A percentile compares a stretch with the other conserved stretches of the same genome.
Conservation (phyloP, 768 basidiomycete species). For the Rhodotorula diobovata region DNA sequence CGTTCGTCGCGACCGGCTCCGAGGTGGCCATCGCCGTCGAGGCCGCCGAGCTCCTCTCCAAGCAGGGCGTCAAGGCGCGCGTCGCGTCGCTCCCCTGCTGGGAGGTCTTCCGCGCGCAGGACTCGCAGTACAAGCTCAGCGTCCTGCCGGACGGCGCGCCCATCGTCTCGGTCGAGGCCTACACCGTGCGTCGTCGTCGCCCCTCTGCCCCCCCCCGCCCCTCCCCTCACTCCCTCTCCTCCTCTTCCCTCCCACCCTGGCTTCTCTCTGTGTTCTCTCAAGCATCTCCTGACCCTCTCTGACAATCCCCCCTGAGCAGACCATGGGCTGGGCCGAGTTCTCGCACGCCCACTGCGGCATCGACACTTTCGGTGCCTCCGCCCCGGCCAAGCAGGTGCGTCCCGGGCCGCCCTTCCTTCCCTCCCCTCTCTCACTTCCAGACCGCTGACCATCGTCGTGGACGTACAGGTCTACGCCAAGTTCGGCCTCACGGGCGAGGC, state of each 20-base stretch:
- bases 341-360: constrained; percentile 66
- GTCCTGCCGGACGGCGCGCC: constrained; percentile 86
- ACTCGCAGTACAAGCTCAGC: constrained; percentile 69
- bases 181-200: constrained; percentile 53
- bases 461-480: constrained; percentile 45
- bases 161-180: constrained; percentile 81
- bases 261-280: not conserved
- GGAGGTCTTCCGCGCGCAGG: constrained; percentile 76
- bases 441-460: not conserved
- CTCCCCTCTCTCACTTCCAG: constrained; percentile 44
- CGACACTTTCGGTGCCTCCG: constrained; percentile 57
- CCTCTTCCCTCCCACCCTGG: not conserved
- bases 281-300: constrained; percentile 17
- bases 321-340: constrained; percentile 82
- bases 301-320: constrained; percentile 43
- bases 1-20: constrained; percentile 81
- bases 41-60: constrained; percentile 72
- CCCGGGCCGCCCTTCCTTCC: constrained; percentile 54
- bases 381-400: not conserved
- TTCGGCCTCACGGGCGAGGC: constrained; percentile 77
- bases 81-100: constrained; percentile 86
- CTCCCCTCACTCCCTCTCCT: not conserved
- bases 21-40: constrained; percentile 85
- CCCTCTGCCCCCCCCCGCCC: too few relatives aligned
- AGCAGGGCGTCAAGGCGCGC: constrained; percentile 71